A percentile compares a stretch with the other conserved stretches of the same genome.
phyloP scores from a whole-genome alignment of 495 filamentous ascomycete species.

The Annulohypoxylon moriforme region DNA sequence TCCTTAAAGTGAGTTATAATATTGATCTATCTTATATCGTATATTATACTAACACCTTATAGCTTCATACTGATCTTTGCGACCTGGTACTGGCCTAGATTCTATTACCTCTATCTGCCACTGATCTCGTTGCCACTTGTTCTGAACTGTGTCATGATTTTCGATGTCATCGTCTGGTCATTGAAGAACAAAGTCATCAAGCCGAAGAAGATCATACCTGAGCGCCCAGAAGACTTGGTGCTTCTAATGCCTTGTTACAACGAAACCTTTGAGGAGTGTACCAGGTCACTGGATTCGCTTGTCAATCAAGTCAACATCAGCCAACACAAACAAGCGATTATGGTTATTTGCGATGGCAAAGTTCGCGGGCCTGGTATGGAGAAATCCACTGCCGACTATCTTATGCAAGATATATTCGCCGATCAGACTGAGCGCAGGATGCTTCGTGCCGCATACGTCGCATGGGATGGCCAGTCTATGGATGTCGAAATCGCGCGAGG shows the following conservation, averaged over 20 bases:
- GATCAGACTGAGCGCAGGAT: conserved; percentile 70
- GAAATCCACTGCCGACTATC: conserved; percentile 75
- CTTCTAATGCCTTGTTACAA: conserved; percentile 51
- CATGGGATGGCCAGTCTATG: conserved; percentile 82
- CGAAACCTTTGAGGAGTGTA: conserved; percentile 46
- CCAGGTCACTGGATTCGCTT: conserved; percentile 48
- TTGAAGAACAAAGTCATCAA: conserved; percentile 34
- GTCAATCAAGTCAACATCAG: conserved; percentile 44
- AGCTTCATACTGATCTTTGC: conserved; percentile 46
- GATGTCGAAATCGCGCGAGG: conserved; percentile 75
- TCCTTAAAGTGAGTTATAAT: conserved; percentile 32
- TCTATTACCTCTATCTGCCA: conserved; percentile 45
- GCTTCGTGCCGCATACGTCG: conserved; percentile 68
- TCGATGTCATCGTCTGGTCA: conserved; percentile 27
- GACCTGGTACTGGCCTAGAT: conserved; percentile 43
- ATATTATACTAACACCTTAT: not conserved
- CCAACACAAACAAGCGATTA: conserved; percentile 70
- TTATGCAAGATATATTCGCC: conserved; percentile 72
- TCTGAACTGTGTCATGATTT: conserved; percentile 44
- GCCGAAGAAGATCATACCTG: conserved; percentile 37
- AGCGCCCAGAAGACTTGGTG: conserved; percentile 44
- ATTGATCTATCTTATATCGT: not conserved
- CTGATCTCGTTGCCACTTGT: conserved; percentile 44
- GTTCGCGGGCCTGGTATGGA: conserved; percentile 81
- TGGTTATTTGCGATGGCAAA: conserved; percentile 80